Conservation (phyloP, 345 rosid genomes). For the Eutrema japonicum region DNA sequence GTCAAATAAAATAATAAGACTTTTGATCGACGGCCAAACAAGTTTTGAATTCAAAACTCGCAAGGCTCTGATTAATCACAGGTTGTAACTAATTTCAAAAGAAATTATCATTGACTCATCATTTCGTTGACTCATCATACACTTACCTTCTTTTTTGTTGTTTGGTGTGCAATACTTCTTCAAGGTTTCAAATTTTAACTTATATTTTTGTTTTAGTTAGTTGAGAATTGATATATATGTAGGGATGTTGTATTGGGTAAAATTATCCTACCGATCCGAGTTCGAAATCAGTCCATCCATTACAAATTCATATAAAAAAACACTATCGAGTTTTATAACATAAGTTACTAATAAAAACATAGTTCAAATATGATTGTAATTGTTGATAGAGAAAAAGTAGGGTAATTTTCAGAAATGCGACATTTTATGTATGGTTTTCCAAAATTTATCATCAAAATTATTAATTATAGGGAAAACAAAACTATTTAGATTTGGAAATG, state of each 20-base stretch:
- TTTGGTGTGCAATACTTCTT: background rate
- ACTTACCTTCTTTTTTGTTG: background rate
- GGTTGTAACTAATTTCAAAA: conserved; percentile 34
- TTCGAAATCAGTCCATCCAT: no score
- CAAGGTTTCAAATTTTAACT: background rate
- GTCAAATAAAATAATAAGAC: conserved; percentile 26
- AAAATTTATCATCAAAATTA: no score
- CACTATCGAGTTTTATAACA: no score
- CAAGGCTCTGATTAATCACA: conserved; percentile 23
- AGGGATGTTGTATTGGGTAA: no score
- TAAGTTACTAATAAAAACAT: background rate
- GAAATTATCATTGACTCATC: conserved; percentile 34
- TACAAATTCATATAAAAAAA: no score
- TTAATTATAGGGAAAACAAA: no score
- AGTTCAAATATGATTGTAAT: background rate
- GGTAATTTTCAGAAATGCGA: no score
- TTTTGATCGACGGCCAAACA: conserved; percentile 14
- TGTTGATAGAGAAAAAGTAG: no score
- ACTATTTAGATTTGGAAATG: no score
- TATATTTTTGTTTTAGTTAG: background rate
- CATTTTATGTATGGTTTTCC: no score
- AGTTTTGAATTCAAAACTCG: conserved; percentile 38
- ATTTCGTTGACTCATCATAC: conserved; percentile 25
- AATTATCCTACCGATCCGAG: no score
- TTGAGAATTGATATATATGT: background rate